phyloP scores from a whole-genome alignment of 176 grass and related monocot genomes.

The Musa troglodytarum region DNA sequence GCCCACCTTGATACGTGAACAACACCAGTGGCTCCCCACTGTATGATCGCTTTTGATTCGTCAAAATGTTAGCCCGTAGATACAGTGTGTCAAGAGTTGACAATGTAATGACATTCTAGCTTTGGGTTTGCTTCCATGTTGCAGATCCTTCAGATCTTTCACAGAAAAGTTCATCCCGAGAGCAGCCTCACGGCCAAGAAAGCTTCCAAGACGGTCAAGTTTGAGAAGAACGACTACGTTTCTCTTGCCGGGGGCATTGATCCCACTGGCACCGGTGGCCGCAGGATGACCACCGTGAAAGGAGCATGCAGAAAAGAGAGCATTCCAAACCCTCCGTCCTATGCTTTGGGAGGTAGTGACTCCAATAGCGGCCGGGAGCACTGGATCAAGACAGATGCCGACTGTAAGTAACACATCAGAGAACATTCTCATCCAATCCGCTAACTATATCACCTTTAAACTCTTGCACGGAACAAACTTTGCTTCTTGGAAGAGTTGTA shows the following conservation, averaged over 20 bases:
- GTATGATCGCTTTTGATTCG: too few species aligned
- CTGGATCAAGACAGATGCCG: slow-evolving; percentile 96
- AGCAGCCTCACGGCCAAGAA: slow-evolving; percentile 27
- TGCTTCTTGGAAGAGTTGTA: too few species aligned
- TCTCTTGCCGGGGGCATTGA: neutral
- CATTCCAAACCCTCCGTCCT: slow-evolving; percentile 30
- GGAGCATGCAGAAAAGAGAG: slow-evolving; percentile 23
- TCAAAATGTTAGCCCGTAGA: too few species aligned
- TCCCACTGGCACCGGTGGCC: neutral
- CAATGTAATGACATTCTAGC: too few species aligned
- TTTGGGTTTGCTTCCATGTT: slow-evolving; percentile 13
- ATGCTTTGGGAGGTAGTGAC: slow-evolving; percentile 14
- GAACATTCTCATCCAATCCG: slow-evolving; percentile 29
- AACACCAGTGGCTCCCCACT: too few species aligned
- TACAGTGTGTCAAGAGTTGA: too few species aligned
- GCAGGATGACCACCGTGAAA: neutral
- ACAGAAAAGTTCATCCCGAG: slow-evolving; percentile 94
- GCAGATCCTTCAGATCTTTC: slow-evolving; percentile 97
- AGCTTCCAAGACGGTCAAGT: slow-evolving; percentile 13
- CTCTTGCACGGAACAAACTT: too few species aligned
- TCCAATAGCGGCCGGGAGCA: slow-evolving; percentile 48
- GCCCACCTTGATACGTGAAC: too few species aligned
- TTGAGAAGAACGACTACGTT: slow-evolving; percentile 12
- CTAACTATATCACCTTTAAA: slow-evolving; percentile 13
- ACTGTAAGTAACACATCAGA: slow-evolving; percentile 52